Evolutionary conservation across 2,329 filamentous ascomycete species (phyloP), one percentile per base, ranked within the genome.

Genomic region (Microdochium bolleyi): DNA sequence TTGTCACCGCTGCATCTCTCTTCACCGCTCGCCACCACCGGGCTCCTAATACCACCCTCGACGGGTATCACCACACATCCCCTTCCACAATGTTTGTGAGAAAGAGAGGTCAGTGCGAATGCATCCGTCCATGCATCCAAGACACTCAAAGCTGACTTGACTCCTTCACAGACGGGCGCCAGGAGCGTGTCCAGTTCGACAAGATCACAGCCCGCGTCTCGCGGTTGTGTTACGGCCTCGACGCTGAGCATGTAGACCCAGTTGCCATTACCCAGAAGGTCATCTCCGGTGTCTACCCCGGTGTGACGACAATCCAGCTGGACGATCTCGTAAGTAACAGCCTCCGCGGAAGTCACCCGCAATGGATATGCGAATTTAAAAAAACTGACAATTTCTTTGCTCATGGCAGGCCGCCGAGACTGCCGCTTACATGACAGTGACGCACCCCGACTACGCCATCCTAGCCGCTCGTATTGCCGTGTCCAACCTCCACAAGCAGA

Each of bases 191-290:
- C 60, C 94, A 99, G 73, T 99, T 99, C 78, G 94, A 99, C 82
- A 99, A 99, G 79, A 99, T 99, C 83, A 97, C 94, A 67, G 94
- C 94, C 65, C 91, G 94, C 73, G 94, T 99, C 62, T 97, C 94
- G 49, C 85, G 94, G 66, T 80, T 99, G 67, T 99, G 94, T 82
- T 99, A 99, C 73, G 92, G 92, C 61, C 87, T 99, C 54, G 94
- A 99, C 69, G 83, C 88, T 50, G 92, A 81, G 62, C 94, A 99
- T 77, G 89, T 99, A 65, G 94, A 99, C 75, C 90, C 94, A 53
- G 94, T 95, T 60, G 91, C 92, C 66, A 99, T 99, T 70, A 99
- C 94, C 55, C 92, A 96, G 77, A 99, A 97, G 76, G 94, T 99
- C 72, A 99, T 99, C 70, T 95, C 92, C 66, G 94, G 94, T 78